Conservation (phyloP, 75 land plant species). For the Gnetum montanum region DNA sequence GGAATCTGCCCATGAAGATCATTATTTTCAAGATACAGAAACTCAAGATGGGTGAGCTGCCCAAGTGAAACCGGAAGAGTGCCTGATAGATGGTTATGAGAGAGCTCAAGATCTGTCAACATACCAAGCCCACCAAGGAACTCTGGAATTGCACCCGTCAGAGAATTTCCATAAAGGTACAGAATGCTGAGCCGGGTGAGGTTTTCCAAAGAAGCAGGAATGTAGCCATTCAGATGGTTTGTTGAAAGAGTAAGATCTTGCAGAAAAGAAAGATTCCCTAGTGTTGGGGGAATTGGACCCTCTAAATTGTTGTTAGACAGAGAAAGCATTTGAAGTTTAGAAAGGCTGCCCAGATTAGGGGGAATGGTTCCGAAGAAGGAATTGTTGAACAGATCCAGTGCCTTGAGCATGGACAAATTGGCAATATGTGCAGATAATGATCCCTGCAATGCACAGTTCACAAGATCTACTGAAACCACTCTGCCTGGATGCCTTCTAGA, state of each 20-base stretch:
- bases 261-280: constrained; percentile 15
- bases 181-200: too few relatives aligned
- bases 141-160: constrained; percentile 16
- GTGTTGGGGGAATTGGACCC: constrained; percentile 13
- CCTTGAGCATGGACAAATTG: too few relatives aligned
- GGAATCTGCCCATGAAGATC: constrained; percentile 18
- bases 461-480: too few relatives aligned
- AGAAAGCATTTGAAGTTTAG: constrained; percentile 9
- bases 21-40: constrained; percentile 4
- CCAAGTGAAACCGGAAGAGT: constrained; percentile 16
- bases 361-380: constrained; percentile 22
- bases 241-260: constrained; percentile 9
- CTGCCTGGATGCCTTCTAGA: too few relatives aligned
- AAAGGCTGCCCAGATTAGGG: constrained; percentile 8
- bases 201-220: constrained; percentile 6
- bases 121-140: constrained; percentile 12
- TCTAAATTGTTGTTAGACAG: constrained; percentile 15
- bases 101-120: constrained; percentile 10
- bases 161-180: constrained; percentile 19
- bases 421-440: too few relatives aligned
- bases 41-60: constrained; percentile 8
- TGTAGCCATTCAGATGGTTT: constrained; percentile 10
- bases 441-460: too few relatives aligned
- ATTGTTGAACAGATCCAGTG: too few relatives aligned
- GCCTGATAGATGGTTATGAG: constrained; percentile 8